These are phyloP conservation scores for Ceratocystis variospora DNA, from an alignment of 2,329 filamentous ascomycete species.

Conservation along the genomic window DNA sequence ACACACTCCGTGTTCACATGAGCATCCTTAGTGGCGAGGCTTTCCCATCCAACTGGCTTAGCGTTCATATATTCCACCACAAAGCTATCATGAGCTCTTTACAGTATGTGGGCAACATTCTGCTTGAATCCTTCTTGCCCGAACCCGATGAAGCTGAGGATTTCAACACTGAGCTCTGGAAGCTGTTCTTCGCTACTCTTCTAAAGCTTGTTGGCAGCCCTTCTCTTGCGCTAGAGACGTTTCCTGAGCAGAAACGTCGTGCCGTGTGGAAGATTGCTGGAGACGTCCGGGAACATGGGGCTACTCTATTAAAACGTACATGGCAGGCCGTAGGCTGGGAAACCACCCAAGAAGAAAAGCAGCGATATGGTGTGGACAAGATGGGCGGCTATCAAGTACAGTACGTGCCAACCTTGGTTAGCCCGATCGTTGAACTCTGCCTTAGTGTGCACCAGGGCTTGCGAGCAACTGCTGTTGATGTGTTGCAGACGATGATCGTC, in stretches of 20 bases:
- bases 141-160: constrained; percentile 79
- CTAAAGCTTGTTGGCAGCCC: constrained; percentile 81
- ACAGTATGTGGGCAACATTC: constrained; percentile 64
- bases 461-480: constrained; percentile 76
- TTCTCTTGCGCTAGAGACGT: constrained; percentile 80
- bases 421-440: constrained; percentile 84
- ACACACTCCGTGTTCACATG: constrained; percentile 70
- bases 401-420: constrained; percentile 85
- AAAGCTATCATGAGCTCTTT: constrained; percentile 77
- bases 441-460: constrained; percentile 89
- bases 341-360: constrained; percentile 62
- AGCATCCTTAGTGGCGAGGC: constrained; percentile 82
- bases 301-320: constrained; percentile 66
- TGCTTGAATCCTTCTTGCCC: constrained; percentile 75
- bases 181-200: constrained; percentile 77
- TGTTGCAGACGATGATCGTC: constrained; percentile 94
- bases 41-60: constrained; percentile 81
- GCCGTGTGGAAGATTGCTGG: constrained; percentile 99
- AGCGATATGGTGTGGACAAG: constrained; percentile 62
- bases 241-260: constrained; percentile 88
- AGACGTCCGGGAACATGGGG: constrained; percentile 83
- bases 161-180: constrained; percentile 92
- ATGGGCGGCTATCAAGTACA: constrained; percentile 97
- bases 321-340: constrained; percentile 99
- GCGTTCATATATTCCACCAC: constrained; percentile 84